Evolutionary conservation across 164 flowering plant genomes (phyloP).

Genomic region (Magnolia changhungtana): DNA sequence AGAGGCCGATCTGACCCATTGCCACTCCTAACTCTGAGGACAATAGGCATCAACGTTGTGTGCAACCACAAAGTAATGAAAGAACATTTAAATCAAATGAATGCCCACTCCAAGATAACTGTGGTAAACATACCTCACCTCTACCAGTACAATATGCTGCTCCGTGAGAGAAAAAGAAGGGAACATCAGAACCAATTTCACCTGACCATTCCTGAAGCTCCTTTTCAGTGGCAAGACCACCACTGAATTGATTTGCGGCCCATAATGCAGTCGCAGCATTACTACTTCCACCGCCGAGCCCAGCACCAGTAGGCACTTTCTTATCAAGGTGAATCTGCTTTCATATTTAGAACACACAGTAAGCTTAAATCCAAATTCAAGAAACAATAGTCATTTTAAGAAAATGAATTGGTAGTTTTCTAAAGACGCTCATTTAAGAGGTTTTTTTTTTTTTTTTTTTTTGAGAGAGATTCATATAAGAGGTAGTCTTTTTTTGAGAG

Average conservation of each 20-base stretch:
- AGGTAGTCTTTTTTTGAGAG: neutral
- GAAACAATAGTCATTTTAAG: neutral
- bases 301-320: slow-evolving; percentile 96
- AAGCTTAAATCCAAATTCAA: neutral
- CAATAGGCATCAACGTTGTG: neutral
- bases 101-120: neutral
- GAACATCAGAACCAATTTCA: slow-evolving; percentile 95
- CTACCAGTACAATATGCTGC: slow-evolving; percentile 97
- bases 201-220: slow-evolving; percentile 97
- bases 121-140: slow-evolving; percentile 75
- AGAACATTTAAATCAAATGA: neutral
- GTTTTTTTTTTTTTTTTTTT: too few relatives aligned
- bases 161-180: slow-evolving; percentile 95
- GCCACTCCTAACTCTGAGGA: neutral
- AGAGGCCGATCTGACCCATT: neutral
- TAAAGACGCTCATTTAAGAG: too few relatives aligned
- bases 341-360: neutral
- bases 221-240: slow-evolving; percentile 71
- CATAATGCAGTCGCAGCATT: slow-evolving; percentile 99
- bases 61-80: neutral
- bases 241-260: slow-evolving; percentile 95
- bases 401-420: neutral
- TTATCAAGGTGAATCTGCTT: slow-evolving; percentile 90
- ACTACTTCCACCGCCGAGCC: slow-evolving; percentile 99
- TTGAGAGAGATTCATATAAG: neutral